Conservation (phyloP, 2,329 filamentous ascomycete species). For the Didymosphaeria variabile region DNA sequence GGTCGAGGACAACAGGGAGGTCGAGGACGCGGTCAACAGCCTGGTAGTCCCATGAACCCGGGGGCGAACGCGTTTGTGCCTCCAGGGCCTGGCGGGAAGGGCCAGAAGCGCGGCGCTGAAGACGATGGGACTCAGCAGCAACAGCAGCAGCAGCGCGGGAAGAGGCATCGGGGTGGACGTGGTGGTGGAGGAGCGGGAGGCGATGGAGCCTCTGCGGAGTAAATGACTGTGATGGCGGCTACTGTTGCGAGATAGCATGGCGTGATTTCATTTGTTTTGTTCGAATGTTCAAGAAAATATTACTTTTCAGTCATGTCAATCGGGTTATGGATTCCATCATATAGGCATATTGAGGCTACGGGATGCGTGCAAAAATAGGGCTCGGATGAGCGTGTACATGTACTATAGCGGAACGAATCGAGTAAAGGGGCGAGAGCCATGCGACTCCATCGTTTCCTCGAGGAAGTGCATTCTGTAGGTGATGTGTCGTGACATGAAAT, state of each 20-base stretch:
- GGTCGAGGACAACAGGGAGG: constrained; percentile 34
- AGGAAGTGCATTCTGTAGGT: too few species aligned
- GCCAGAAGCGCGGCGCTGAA: constrained; percentile 46
- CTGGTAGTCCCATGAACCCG: constrained; percentile 43
- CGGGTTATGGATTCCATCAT: not conserved
- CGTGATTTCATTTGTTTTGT: constrained; percentile 11
- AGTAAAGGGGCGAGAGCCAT: too few species aligned
- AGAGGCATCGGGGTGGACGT: constrained; percentile 38
- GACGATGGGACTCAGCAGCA: constrained; percentile 37
- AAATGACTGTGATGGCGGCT: not conserved
- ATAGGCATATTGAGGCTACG: not conserved
- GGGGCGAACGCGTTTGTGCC: constrained; percentile 48
- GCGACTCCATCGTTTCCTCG: too few species aligned
- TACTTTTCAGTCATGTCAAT: not conserved
- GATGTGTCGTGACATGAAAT: not conserved
- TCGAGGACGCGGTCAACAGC: constrained; percentile 29
- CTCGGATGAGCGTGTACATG: not conserved
- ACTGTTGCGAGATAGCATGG: not conserved
- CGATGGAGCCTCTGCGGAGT: constrained; percentile 23
- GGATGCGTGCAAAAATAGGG: not conserved
- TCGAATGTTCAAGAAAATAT: not conserved
- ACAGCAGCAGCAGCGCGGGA: constrained; percentile 34
- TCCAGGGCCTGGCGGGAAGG: constrained; percentile 35
- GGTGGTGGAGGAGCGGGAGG: constrained; percentile 29
- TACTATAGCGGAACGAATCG: not conserved